These are phyloP conservation scores for Coelastrella sp. DNA, from an alignment of 139 green algal genomes.

Conservation along the genomic window DNA sequence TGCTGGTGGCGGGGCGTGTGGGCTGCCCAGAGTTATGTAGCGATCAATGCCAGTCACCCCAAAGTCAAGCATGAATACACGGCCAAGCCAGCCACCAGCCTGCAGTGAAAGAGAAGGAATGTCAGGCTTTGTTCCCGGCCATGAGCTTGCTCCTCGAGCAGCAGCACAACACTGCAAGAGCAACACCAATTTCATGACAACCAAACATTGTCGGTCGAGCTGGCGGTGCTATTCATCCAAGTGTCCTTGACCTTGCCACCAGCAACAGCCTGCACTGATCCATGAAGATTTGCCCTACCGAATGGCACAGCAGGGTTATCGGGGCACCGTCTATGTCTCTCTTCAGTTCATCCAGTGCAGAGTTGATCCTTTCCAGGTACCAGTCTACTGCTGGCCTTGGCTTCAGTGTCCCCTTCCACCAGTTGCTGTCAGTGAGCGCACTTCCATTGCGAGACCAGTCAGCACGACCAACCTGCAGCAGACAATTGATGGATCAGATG, in stretches of 20 bases:
- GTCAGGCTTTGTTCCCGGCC: too few species aligned
- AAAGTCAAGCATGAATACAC: conserved; percentile 89
- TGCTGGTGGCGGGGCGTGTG: conserved; percentile 61
- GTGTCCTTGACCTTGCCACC: not conserved
- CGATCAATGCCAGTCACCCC: conserved; percentile 48
- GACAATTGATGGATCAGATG: not conserved
- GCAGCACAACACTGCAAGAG: too few species aligned
- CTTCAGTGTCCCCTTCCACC: conserved; percentile 92
- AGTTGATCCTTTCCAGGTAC: conserved; percentile 80
- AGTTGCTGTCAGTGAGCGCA: conserved; percentile 81
- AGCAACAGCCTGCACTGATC: not conserved
- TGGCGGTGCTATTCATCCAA: too few species aligned
- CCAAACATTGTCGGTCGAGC: too few species aligned
- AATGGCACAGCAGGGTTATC: conserved; percentile 90
- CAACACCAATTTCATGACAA: too few species aligned
- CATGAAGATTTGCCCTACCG: conserved; percentile 44
- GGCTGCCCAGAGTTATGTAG: conserved; percentile 87
- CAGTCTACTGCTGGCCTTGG: conserved; percentile 95
- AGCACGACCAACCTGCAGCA: conserved; percentile 63
- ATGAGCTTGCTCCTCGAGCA: too few species aligned
- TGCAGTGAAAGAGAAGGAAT: conserved; percentile 15
- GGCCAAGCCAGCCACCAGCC: conserved; percentile 90
- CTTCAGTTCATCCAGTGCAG: conserved; percentile 74
- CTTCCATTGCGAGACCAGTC: conserved; percentile 93
- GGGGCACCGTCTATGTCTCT: conserved; percentile 59